Percentiles rank a stretch among this genome's conserved stretches.
Evolutionary conservation across 2,329 filamentous ascomycete species (phyloP).

Genomic region (Fusarium sterilihyphosum): DNA sequence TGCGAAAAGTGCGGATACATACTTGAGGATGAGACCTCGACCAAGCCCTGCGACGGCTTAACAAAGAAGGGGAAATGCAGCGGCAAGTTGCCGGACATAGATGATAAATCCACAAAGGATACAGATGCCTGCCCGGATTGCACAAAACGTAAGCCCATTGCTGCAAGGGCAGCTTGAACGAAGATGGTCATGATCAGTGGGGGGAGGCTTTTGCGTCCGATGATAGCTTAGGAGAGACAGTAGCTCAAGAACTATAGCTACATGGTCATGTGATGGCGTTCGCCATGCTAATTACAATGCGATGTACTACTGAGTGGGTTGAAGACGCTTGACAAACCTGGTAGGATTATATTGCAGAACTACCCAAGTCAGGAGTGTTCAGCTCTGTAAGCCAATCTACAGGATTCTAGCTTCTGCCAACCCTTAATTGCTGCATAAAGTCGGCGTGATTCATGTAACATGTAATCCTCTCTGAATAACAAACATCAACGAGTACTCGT

Average conservation of each 20-base stretch:
- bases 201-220: accelerated
- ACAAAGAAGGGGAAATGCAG: not conserved
- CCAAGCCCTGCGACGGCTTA: not conserved
- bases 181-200: not conserved
- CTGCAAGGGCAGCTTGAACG: not conserved
- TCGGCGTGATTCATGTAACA: too few species aligned
- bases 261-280: not conserved
- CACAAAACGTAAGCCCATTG: not conserved
- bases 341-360: accelerated
- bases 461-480: too few species aligned
- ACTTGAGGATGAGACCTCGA: too few species aligned
- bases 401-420: too few species aligned
- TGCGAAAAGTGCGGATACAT: not conserved
- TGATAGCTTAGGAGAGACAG: not conserved
- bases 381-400: too few species aligned
- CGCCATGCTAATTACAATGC: accelerated
- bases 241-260: accelerated
- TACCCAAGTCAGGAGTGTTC: too few species aligned
- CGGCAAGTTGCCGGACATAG: not conserved
- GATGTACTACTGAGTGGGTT: not conserved
- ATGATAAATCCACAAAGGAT: not conserved
- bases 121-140: not conserved
- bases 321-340: too few species aligned
- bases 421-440: too few species aligned
- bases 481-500: not conserved